Evolutionary conservation across 2,329 filamentous ascomycete genomes (phyloP).

Genomic region (Penicillium brevicompactum): DNA sequence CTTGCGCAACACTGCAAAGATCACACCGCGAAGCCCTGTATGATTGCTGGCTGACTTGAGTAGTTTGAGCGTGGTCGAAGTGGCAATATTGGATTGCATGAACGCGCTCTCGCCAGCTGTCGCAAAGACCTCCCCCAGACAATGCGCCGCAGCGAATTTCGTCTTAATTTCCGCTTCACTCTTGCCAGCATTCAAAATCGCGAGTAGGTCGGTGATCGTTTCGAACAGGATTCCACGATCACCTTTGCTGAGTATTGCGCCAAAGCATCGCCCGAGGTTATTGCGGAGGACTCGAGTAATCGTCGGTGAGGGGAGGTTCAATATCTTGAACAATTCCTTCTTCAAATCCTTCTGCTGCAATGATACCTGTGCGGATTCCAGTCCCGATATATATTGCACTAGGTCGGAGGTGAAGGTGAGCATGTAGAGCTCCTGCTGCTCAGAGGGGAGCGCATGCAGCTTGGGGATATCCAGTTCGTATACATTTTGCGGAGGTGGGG

Average conservation of each 20-base stretch:
- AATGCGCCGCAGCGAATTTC: constrained; percentile 85
- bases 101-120: constrained; percentile 93
- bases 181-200: constrained; percentile 73
- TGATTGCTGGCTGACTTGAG: constrained; percentile 78
- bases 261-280: constrained; percentile 82
- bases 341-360: constrained; percentile 90
- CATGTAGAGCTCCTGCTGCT: constrained; percentile 94
- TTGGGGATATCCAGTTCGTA: constrained; percentile 83
- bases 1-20: constrained; percentile 75
- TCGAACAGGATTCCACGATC: constrained; percentile 93
- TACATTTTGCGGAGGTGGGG: constrained; percentile 39
- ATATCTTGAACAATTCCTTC: constrained; percentile 89
- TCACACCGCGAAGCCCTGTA: constrained; percentile 76
- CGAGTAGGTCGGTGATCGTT: constrained; percentile 84
- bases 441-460: constrained; percentile 82
- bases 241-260: constrained; percentile 78
- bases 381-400: constrained; percentile 70
- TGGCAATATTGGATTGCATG: constrained; percentile 74
- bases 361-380: constrained; percentile 78
- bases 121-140: constrained; percentile 84
- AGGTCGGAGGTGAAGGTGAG: constrained; percentile 85
- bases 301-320: constrained; percentile 77
- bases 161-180: constrained; percentile 74
- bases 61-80: constrained; percentile 72
- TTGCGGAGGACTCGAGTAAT: constrained; percentile 88